Evolutionary conservation across 208 protist species (phyloP).

Genomic region (Crithidia mellificae): DNA sequence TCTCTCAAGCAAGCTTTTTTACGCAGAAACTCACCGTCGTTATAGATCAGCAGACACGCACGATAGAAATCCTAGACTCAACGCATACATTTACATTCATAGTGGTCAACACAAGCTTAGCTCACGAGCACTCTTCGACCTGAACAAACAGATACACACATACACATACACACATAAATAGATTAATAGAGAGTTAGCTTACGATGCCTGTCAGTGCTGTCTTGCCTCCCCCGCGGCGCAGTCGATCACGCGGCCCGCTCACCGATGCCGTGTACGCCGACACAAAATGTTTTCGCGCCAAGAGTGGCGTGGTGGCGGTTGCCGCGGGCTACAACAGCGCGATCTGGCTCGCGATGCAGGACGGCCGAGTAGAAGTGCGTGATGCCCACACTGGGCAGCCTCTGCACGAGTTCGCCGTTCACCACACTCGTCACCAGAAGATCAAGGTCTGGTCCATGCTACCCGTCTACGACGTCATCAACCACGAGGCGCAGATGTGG

Average conservation of each 20-base stretch:
- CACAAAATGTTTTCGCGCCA: conserved; percentile 43
- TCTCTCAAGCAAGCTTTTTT: no score
- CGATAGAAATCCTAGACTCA: no score
- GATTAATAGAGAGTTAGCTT: not conserved
- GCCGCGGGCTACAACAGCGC: conserved; percentile 42
- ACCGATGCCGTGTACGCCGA: conserved; percentile 31
- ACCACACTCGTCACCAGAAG: conserved; percentile 24
- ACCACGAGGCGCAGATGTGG: conserved; percentile 64
- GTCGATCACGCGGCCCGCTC: conserved; percentile 1
- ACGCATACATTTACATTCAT: not conserved
- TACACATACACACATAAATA: not conserved
- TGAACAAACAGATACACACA: not conserved
- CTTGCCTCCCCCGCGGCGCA: not conserved
- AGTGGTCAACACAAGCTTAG: not conserved
- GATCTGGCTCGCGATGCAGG: conserved; percentile 72
- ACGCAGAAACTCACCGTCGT: no score
- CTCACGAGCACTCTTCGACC: no score
- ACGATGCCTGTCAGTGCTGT: not conserved
- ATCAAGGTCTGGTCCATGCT: conserved; percentile 53
- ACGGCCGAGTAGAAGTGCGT: conserved; percentile 76
- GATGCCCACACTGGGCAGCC: conserved; percentile 55
- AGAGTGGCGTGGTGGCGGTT: conserved; percentile 53
- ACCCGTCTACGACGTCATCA: conserved; percentile 26
- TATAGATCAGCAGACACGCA: no score
- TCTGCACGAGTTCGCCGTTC: conserved; percentile 55